These are phyloP conservation scores for Eutreptiella sp. DNA, from an alignment of 208 protist genomes.

Conservation along the genomic window DNA sequence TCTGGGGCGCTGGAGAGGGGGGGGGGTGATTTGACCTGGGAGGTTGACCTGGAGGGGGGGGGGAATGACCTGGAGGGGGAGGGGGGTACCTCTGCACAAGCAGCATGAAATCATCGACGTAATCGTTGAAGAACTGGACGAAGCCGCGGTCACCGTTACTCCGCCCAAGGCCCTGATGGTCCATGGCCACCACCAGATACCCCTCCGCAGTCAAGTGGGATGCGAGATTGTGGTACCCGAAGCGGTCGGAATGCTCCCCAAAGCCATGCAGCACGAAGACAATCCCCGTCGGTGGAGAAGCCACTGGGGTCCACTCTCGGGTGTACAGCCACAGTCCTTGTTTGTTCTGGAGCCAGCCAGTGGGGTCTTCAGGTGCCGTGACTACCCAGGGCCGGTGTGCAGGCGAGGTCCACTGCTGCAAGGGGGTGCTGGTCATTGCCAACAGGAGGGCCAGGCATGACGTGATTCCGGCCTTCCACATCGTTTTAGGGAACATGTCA, in stretches of 20 bases:
- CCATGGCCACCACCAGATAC: constrained; percentile 52
- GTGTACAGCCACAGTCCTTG: constrained; percentile 61
- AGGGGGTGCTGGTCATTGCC: too few species aligned
- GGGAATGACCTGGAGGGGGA: too few species aligned
- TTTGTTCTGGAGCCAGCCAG: constrained; percentile 60
- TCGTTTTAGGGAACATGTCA: too few species aligned
- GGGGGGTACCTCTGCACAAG: too few species aligned
- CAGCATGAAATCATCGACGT: constrained; percentile 57
- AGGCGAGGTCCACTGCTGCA: too few species aligned
- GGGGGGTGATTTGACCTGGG: too few species aligned
- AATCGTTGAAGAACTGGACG: constrained; percentile 58
- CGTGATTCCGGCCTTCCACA: too few species aligned
- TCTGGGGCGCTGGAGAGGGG: too few species aligned
- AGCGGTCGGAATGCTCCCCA: constrained; percentile 57
- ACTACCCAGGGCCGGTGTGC: too few species aligned
- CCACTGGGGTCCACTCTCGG: constrained; percentile 54
- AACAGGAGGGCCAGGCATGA: too few species aligned
- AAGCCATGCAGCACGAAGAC: constrained; percentile 63
- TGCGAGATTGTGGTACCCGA: constrained; percentile 61
- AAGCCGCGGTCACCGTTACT: constrained; percentile 60
- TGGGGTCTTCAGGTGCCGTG: too few species aligned
- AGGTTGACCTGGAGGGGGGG: too few species aligned
- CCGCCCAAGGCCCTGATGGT: constrained; percentile 64
- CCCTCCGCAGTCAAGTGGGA: constrained; percentile 46
- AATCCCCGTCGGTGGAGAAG: constrained; percentile 32